phyloP scores from a whole-genome alignment of 768 basidiomycete species.

The Pulveroboletus ravenelii region DNA sequence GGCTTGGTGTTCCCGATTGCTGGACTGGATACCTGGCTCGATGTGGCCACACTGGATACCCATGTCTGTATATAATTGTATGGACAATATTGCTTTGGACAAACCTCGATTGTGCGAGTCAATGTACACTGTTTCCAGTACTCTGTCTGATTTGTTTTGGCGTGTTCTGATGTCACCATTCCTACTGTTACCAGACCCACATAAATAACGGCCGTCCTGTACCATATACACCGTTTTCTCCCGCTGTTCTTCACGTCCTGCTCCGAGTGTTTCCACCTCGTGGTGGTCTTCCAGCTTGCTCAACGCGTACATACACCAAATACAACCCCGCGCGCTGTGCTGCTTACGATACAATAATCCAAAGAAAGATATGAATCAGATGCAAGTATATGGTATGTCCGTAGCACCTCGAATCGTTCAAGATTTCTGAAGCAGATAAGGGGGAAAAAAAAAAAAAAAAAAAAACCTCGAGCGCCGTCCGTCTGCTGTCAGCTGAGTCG shows the following conservation, averaged over 20 bases:
- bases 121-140: no score
- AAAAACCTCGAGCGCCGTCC: not conserved
- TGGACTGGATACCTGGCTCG: constrained; percentile 5
- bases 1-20: not conserved
- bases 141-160: no score
- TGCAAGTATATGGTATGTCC: constrained; percentile 15
- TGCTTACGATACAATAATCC: constrained; percentile 8
- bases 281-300: no score
- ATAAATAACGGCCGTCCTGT: no score
- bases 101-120: not conserved
- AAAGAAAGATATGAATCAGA: constrained; percentile 8
- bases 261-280: no score
- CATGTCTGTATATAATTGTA: constrained; percentile 4
- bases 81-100: not conserved
- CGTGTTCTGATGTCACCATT: no score
- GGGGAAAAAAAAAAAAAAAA: not conserved
- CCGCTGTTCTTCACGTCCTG: no score
- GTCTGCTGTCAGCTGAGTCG: not conserved
- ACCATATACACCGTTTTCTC: no score
- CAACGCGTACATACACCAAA: no score
- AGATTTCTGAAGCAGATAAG: not conserved
- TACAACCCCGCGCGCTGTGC: not conserved
- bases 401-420: constrained; percentile 1
- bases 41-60: not conserved
- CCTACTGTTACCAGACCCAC: no score